Evolutionary conservation across 352 stramenopile genomes (phyloP).

Genomic region (Globisporangium heterothallicum): DNA sequence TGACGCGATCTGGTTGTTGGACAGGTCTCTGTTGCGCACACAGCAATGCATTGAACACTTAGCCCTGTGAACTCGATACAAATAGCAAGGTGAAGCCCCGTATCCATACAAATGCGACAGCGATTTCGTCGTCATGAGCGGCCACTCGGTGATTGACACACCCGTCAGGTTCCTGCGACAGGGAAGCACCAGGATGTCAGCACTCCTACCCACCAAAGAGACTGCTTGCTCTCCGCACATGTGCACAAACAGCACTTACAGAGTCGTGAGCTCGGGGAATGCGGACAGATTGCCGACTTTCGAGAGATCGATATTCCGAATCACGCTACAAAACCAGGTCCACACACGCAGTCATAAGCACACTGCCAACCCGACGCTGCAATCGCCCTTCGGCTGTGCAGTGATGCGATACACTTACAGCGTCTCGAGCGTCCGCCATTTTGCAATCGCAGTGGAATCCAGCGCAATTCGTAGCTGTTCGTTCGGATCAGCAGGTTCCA

Average conservation of each 20-base stretch:
- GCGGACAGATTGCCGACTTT: neutral
- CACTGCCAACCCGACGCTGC: no score
- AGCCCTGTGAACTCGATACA: neutral
- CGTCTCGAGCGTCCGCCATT: constrained; percentile 10
- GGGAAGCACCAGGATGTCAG: neutral
- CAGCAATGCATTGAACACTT: neutral
- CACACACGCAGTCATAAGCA: neutral
- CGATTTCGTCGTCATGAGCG: constrained; percentile 10
- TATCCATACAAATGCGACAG: constrained; percentile 10
- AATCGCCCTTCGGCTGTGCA: no score
- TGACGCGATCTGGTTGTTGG: neutral
- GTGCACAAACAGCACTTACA: constrained; percentile 1
- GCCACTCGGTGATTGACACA: constrained; percentile 7
- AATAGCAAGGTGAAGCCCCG: neutral
- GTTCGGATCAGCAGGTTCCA: constrained; percentile 1
- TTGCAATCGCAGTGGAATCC: neutral
- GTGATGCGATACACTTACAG: constrained; percentile 6
- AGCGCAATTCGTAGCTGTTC: constrained; percentile 5
- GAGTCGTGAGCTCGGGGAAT: constrained; percentile 6
- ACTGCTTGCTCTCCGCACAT: neutral
- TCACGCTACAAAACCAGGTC: neutral
- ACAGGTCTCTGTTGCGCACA: neutral
- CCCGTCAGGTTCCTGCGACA: constrained; percentile 10
- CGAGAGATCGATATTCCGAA: constrained; percentile 15
- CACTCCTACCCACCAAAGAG: no score